Evolutionary conservation across 1,284 basidiomycete genomes (phyloP).

Genomic region (Tausonia pullulans): DNA sequence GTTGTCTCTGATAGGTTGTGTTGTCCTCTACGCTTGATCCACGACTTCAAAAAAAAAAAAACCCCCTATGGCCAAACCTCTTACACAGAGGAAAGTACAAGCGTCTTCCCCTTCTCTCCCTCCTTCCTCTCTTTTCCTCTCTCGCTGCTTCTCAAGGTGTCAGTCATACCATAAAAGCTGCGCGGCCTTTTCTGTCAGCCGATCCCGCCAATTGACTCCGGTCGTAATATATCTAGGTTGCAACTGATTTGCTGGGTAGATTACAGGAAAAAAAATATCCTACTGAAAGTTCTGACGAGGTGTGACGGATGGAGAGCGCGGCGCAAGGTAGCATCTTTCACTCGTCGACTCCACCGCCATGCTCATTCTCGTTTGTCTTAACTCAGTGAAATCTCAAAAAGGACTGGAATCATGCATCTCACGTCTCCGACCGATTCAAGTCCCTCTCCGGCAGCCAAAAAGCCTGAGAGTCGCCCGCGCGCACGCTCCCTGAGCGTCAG

Average conservation of each 20-base stretch:
- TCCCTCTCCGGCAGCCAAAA: slow-evolving; percentile 20
- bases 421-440: background rate
- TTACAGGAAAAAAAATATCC: background rate
- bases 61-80: background rate
- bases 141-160: background rate
- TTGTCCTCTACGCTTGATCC: no score
- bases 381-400: no score
- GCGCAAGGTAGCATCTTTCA: no score
- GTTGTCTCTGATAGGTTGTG: no score
- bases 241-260: no score
- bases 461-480: slow-evolving; percentile 9
- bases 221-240: no score
- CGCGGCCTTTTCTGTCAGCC: background rate
- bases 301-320: background rate
- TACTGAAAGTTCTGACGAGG: background rate
- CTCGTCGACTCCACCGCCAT: no score
- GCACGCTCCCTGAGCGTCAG: background rate
- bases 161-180: background rate
- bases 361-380: no score
- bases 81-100: background rate
- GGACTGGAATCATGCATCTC: no score
- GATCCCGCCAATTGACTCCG: no score
- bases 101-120: background rate
- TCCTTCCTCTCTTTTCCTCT: background rate
- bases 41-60: no score